Percentiles rank a stretch among this genome's conserved stretches.
phyloP scores from a whole-genome alignment of 23 red algal genomes.

The Gracilaria caudata region DNA sequence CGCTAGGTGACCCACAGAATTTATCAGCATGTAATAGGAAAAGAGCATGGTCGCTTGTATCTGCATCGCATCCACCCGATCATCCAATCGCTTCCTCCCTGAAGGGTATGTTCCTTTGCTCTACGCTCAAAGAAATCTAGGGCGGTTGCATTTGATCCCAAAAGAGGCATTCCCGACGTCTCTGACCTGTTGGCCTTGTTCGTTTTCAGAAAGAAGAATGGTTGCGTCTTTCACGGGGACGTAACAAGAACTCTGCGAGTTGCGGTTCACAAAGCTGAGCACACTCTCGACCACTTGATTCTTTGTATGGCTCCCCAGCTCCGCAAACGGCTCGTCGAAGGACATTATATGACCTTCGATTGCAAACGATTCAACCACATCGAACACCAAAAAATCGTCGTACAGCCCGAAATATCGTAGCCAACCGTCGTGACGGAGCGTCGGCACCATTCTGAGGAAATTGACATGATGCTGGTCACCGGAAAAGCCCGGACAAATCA shows the following conservation, averaged over 20 bases:
- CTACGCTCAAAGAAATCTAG: neutral
- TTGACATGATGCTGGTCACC: neutral
- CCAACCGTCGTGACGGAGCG: neutral
- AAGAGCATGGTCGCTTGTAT: no score
- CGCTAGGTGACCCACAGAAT: no score
- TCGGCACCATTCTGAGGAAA: neutral
- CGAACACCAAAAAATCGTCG: neutral
- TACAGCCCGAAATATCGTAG: neutral
- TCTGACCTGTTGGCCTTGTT: neutral
- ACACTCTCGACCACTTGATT: neutral
- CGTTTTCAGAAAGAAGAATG: neutral
- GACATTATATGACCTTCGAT: neutral
- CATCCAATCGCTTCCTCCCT: no score
- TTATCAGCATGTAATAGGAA: no score
- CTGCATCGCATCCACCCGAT: no score
- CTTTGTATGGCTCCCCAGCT: neutral
- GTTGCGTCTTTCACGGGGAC: neutral
- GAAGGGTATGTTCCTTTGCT: no score
- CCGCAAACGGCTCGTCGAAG: neutral
- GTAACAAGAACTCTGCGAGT: neutral
- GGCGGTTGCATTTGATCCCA: neutral
- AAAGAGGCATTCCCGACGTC: neutral
- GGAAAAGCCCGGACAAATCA: neutral
- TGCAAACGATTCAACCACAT: neutral
- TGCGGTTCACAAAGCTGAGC: neutral